A percentile compares a stretch with the other conserved stretches of the same genome.
These are phyloP conservation scores for Blastocystis sp. DNA, from an alignment of 352 stramenopile genomes.

Conservation along the genomic window DNA sequence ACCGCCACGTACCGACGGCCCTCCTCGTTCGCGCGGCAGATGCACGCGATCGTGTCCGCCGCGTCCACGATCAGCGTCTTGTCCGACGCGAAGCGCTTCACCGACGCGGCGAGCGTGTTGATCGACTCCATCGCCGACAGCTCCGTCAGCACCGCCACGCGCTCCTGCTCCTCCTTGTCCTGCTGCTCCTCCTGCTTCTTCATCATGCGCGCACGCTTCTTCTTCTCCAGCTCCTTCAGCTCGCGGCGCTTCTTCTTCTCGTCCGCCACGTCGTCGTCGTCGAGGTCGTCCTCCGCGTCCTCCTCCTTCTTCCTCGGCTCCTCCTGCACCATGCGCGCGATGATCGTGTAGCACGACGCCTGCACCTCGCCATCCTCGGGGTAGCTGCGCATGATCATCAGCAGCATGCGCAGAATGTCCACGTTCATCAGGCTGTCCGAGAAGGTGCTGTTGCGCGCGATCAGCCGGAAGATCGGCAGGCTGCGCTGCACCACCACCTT, in stretches of 20 bases:
- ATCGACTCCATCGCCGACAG: slow-evolving; percentile 44
- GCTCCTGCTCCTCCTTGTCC: slow-evolving; percentile 39
- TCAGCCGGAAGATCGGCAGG: slow-evolving; percentile 49
- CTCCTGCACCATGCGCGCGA: slow-evolving; percentile 46
- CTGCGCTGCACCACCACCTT: slow-evolving; percentile 51
- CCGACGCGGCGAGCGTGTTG: slow-evolving; percentile 27
- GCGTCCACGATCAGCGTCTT: slow-evolving; percentile 5
- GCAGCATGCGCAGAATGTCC: slow-evolving; percentile 68
- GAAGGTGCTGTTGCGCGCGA: slow-evolving; percentile 42
- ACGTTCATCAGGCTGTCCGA: slow-evolving; percentile 50
- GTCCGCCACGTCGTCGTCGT: slow-evolving; percentile 62
- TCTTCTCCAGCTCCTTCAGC: slow-evolving; percentile 29
- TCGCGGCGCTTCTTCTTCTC: slow-evolving; percentile 63
- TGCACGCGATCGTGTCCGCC: slow-evolving; percentile 7
- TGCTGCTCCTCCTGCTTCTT: not conserved
- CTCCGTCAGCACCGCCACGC: slow-evolving; percentile 45
- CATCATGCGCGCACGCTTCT: not conserved
- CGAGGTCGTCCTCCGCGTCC: slow-evolving; percentile 59
- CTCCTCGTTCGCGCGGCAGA: slow-evolving; percentile 48
- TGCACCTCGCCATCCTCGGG: slow-evolving; percentile 47
- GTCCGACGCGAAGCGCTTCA: slow-evolving; percentile 48
- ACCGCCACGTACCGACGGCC: slow-evolving; percentile 40
- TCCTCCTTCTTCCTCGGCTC: slow-evolving; percentile 23
- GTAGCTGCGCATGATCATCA: slow-evolving; percentile 66
- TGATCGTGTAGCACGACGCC: slow-evolving; percentile 56